A percentile compares a stretch with the other conserved stretches of the same genome.
phyloP scores from a whole-genome alignment of 2,329 filamentous ascomycete genomes.

The Cercospora sesami region DNA sequence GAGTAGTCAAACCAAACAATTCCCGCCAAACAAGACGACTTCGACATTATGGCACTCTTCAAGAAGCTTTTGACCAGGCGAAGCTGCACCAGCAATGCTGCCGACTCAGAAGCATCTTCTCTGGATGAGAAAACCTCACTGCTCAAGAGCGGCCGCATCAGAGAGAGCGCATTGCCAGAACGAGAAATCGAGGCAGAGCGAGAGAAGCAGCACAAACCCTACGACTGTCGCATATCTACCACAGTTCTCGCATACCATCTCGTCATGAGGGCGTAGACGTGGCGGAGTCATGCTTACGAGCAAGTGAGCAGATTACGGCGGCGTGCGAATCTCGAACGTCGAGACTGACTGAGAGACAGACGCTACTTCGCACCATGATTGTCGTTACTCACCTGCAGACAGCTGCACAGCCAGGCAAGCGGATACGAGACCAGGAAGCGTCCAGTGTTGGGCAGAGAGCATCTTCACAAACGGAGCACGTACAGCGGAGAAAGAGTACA shows the following conservation, averaged over 20 bases:
- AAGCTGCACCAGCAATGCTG: neutral
- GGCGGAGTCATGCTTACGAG: neutral
- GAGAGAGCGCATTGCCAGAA: no score
- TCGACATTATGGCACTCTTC: neutral
- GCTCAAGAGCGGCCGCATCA: neutral
- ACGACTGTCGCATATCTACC: neutral
- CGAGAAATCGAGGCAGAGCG: neutral
- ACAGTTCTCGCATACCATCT: neutral
- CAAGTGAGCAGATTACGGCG: neutral
- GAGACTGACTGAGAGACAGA: neutral
- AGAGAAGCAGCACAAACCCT: neutral
- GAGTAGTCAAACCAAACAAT: neutral
- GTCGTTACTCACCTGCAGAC: neutral
- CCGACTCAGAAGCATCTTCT: neutral
- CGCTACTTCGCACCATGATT: neutral
- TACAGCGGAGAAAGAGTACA: neutral
- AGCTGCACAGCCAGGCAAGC: neutral
- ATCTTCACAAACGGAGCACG: neutral
- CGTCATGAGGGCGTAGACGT: neutral
- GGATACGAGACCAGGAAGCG: neutral
- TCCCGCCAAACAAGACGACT: neutral
- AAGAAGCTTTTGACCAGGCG: neutral
- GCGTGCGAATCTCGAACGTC: neutral
- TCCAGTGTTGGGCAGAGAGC: neutral
- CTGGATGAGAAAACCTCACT: neutral